Evolutionary conservation across 352 stramenopile genomes (phyloP), one percentile per base, ranked within the genome.

Genomic region (Phytopythium montanum): DNA sequence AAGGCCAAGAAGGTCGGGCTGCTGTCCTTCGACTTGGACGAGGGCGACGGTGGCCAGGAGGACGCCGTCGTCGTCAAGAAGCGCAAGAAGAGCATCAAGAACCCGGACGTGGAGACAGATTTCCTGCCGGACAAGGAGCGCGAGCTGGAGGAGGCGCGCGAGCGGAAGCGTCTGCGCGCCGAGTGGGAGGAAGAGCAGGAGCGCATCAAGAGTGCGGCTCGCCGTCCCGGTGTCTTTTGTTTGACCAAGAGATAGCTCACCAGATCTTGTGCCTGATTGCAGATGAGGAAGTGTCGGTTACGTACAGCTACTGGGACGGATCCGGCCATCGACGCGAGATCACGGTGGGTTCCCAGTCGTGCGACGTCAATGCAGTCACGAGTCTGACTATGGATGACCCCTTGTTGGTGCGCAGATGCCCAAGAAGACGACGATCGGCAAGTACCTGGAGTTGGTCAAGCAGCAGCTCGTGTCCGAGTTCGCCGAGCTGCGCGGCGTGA

Each of bases 291-390:
- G 80, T 99, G 28, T 76, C 96, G 55, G 96, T 99, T 42, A 98
- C 94, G 8, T 99, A 99, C 81, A 98, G 87, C 42, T 99, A 99
- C 71, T 99, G 96, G 96, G 96, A 99, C 69, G 97, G 97, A 23
- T 97, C 87, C 18, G 97, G 97, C 1, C 96, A 99, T 88, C 81
- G 97, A 46, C 78, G 94, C 41, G 85, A 90, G 49, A 90, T 98
- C 26, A 89, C 75, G 28, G 88, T 98, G 26, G 62, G 25, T 8
- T 28, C 29, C 16, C 3, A n/a, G 39, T 33, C 10, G 26, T 26
- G 3, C 19, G 39, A 8, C 19, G 28, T 25, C 5, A 50, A 31
- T 51, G 3, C 0, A 5, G 7, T 25, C 19, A 46, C 19, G 19
- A 25, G 39, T 9, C 39, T 46, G 19, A 46, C 39, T 18, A 25